Base-by-base conservation (phyloP, 139 green algal species). In the Desmodesmus armatus region DNA sequence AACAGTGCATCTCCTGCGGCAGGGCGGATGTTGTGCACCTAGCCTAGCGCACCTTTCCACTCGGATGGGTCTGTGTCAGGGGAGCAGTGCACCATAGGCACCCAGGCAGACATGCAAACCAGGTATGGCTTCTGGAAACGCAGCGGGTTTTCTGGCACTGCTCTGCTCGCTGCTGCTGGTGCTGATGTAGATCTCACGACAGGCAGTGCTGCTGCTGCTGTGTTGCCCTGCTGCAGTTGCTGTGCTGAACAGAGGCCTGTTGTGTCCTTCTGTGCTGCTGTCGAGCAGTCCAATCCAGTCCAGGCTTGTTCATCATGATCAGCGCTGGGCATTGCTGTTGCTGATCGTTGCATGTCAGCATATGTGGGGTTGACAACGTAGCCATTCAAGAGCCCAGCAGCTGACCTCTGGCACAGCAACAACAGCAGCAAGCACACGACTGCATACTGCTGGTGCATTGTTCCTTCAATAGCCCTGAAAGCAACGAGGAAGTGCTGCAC, bases 71-170 rank as follows among this genome's bases (percentile, higher is more conserved):
- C 9, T 21, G 21, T 15, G 7, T 84, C 62, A n/a, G 43, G 9
- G 2, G 44, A 51, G 21, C 78, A 84, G 9, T 29, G 25, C 27
- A 84, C 78, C 78, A 84, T 84, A 1, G 78, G 78, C 29, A 66
- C 13, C 78, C 78, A 84, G 27, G 63, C 62, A 44, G 33, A 62
- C 13, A 76, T 7, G 44, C 78, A 84, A 3, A 84, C 43, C 23
- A 47, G 76, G 78, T 76, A 84, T 25, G 78, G 78, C 66, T 74
- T 72, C 6, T 19, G 7, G 55, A 55, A 37, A 2, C n/a, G 40
- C 71, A 11, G 17, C 29, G 37, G 76, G 55, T 53, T 82, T 49
- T 31, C 29, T 37, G 51, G 3, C 51, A 29, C 49, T 47, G 33
- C 74, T 33, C 51, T 51, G 74, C 35, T 81, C 49, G 29, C 33